These are phyloP conservation scores for Phytophthora vignae DNA, from an alignment of 352 stramenopile species.

Conservation along the genomic window DNA sequence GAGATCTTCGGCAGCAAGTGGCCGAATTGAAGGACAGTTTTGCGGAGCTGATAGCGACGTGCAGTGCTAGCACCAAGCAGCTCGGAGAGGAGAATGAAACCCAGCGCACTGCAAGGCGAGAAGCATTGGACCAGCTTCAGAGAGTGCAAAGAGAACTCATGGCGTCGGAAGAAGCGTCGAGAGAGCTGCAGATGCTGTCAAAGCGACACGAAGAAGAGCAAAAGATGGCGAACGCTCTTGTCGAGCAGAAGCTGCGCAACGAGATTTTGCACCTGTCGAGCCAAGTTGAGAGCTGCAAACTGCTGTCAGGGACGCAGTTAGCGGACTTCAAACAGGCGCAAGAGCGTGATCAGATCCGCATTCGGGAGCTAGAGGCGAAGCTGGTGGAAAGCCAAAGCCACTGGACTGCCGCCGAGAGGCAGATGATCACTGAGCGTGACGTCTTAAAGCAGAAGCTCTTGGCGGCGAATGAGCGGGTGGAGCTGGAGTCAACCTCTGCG, in stretches of 20 bases:
- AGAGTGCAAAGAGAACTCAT: slow-evolving; percentile 31
- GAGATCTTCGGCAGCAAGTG: slow-evolving; percentile 51
- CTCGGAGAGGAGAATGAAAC: slow-evolving; percentile 37
- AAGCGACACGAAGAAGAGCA: slow-evolving; percentile 50
- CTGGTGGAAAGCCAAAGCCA: slow-evolving; percentile 43
- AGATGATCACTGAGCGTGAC: slow-evolving; percentile 53
- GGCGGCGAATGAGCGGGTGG: slow-evolving; percentile 44
- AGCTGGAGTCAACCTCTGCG: slow-evolving; percentile 44
- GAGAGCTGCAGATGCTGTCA: slow-evolving; percentile 36
- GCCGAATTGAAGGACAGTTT: slow-evolving; percentile 48
- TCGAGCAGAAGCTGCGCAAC: slow-evolving; percentile 72
- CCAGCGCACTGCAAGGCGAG: slow-evolving; percentile 6
- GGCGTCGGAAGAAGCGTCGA: slow-evolving; percentile 13
- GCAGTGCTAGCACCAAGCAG: slow-evolving; percentile 25
- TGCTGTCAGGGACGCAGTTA: slow-evolving; percentile 46
- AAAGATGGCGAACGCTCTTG: slow-evolving; percentile 42
- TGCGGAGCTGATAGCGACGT: slow-evolving; percentile 28
- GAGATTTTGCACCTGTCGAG: slow-evolving; percentile 71
- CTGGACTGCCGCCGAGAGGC: slow-evolving; percentile 46
- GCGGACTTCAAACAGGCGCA: slow-evolving; percentile 39
- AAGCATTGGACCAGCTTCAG: slow-evolving; percentile 30
- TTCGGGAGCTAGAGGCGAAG: slow-evolving; percentile 54
- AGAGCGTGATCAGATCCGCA: slow-evolving; percentile 36
- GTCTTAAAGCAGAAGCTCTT: slow-evolving; percentile 65
- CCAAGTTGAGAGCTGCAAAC: slow-evolving; percentile 58